A percentile compares a stretch with the other conserved stretches of the same genome.
Conservation (phyloP, 108 stramenopile species). For the Skeletonema menzelii region DNA sequence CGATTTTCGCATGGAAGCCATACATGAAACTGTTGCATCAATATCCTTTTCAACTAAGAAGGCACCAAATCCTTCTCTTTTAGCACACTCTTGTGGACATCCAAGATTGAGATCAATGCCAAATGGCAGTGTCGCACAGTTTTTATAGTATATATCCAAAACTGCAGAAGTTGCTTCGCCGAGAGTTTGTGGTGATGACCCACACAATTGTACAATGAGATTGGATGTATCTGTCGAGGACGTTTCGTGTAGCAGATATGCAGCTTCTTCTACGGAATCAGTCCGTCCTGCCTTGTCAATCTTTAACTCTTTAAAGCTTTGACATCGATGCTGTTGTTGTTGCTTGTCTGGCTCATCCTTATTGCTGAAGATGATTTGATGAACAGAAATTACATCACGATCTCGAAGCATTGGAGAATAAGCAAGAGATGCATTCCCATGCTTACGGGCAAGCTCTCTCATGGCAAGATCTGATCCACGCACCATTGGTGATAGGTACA, state of each 20-base stretch:
- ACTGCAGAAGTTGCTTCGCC: slow-evolving; percentile 41
- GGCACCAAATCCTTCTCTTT: slow-evolving; percentile 49
- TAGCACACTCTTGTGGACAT: slow-evolving; percentile 61
- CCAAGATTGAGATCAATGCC: slow-evolving; percentile 67
- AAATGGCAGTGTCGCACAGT: slow-evolving; percentile 15
- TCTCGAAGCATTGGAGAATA: slow-evolving; percentile 69
- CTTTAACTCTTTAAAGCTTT: slow-evolving; percentile 19
- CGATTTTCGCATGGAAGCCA: slow-evolving; percentile 48
- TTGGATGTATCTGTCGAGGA: slow-evolving; percentile 20
- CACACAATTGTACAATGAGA: slow-evolving; percentile 60
- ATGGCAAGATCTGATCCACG: slow-evolving; percentile 64
- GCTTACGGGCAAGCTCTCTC: slow-evolving; percentile 45
- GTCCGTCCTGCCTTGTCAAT: slow-evolving; percentile 42
- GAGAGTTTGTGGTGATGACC: slow-evolving; percentile 32
- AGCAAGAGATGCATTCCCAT: slow-evolving; percentile 43
- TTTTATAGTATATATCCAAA: slow-evolving; percentile 29
- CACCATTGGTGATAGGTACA: slow-evolving; percentile 64
- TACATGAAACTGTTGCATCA: slow-evolving; percentile 37
- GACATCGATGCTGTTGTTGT: not conserved
- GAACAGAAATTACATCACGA: slow-evolving; percentile 44
- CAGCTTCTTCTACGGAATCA: slow-evolving; percentile 23
- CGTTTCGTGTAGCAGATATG: slow-evolving; percentile 45
- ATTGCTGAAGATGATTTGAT: not conserved
- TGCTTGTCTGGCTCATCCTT: not conserved
- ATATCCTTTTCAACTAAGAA: slow-evolving; percentile 55